Base-by-base conservation (phyloP, 768 basidiomycete species). In the Podaxis sp. region DNA sequence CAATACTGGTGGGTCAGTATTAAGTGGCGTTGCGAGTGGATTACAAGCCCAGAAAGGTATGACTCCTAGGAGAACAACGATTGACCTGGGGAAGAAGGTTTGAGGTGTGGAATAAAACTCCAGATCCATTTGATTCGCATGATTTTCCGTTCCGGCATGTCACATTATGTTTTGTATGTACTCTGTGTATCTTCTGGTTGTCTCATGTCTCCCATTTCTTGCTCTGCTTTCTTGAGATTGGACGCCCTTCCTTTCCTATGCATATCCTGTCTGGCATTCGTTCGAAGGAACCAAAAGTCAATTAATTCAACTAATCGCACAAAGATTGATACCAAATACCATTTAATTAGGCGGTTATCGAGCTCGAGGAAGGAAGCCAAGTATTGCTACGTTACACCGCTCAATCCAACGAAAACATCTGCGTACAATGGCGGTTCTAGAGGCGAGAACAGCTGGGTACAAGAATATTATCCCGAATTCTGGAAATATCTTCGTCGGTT, bases 401-500 rank as follows among this genome's bases (percentile, higher is more conserved):
- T 44, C 42, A n/a, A 16, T 16, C 6, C 16, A 32, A 37, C 4
- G 25, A 46, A 42, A 36, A 32, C 5, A 6, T 9, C 1, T 21
- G n/a, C 4, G 16, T 10, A 47, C 25, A 14, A 13, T 11, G 56
- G 16, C 5, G 1, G 7, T 5, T 14, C 14, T 60, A 60, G 42
- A 61, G 53, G 32, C 36, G 53, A 9, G 59, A 61, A 18, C 13
- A 64, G 42, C 64, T 67, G 44, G 76, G 65, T 47, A 76, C 71
- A 35, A 86, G 72, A 38, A 92, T 72, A 66, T 89, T 87, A 28
- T 72, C 76, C 61, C 81, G 82, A 58, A 93, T 86, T 16, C 67
- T 77, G 18, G 67, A 66, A 64, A 91, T 78, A 63, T 93, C 91
- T 14, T 82, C 82, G 61, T 87, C 82, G 4, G 80, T 78, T 52